A percentile compares a stretch with the other conserved stretches of the same genome.
phyloP scores from a whole-genome alignment of 176 grass and related monocot genomes.

The Phoenix dactylifera region DNA sequence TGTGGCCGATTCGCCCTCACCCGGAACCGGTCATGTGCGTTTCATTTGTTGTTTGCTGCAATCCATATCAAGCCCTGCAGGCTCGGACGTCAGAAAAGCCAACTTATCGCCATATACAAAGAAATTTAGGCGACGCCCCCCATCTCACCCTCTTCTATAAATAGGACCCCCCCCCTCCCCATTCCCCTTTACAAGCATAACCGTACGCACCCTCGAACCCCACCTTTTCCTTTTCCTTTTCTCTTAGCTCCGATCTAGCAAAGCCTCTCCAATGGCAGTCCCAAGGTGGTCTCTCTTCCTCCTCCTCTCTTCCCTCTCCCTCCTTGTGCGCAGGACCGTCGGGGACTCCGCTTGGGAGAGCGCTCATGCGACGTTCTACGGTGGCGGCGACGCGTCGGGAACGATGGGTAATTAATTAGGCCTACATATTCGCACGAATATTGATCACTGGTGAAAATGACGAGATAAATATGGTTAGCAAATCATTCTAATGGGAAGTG shows the following conservation, averaged over 20 bases:
- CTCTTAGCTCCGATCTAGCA: too few species aligned
- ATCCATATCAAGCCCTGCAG: background rate
- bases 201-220: too few species aligned
- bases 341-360: background rate
- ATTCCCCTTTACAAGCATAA: too few species aligned
- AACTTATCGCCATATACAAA: background rate
- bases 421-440: background rate
- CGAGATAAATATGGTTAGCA: background rate
- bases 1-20: background rate
- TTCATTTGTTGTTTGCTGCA: background rate
- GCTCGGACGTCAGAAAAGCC: background rate
- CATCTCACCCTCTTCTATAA: background rate
- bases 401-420: background rate
- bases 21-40: background rate
- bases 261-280: background rate
- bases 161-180: background rate
- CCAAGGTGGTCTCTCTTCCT: background rate
- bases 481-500: background rate
- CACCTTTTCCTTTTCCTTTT: background rate
- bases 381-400: background rate
- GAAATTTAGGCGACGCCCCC: background rate
- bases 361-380: constrained; percentile 4
- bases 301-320: background rate
- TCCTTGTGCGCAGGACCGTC: background rate
- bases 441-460: background rate